phyloP scores from a whole-genome alignment of 2,329 filamentous ascomycete species.

The Pyrenophora seminiperda region DNA sequence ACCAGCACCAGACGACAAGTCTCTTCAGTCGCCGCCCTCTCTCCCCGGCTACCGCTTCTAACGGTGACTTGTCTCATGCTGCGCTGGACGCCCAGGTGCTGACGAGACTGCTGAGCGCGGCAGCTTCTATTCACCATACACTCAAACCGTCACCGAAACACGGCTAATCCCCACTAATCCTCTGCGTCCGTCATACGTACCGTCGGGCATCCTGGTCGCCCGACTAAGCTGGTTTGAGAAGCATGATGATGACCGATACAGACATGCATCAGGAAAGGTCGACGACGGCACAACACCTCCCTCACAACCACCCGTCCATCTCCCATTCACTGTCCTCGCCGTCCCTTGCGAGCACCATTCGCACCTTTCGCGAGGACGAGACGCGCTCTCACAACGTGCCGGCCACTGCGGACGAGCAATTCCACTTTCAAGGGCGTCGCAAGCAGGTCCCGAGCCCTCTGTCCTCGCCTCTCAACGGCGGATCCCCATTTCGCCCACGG shows the following conservation, averaged over 20 bases:
- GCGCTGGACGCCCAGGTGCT: constrained; percentile 16
- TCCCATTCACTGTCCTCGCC: constrained; percentile 18
- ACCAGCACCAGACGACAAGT: constrained; percentile 8
- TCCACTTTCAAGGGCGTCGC: constrained; percentile 20
- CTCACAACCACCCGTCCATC: constrained; percentile 17
- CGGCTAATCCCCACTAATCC: constrained; percentile 15
- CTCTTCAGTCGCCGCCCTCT: constrained; percentile 5
- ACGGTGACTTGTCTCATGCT: constrained; percentile 21
- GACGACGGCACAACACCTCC: constrained; percentile 11
- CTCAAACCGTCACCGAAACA: constrained; percentile 12
- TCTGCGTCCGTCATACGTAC: constrained; percentile 4
- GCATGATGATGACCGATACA: constrained; percentile 34
- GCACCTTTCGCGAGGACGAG: constrained; percentile 37
- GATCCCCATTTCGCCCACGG: constrained; percentile 18
- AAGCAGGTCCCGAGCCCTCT: constrained; percentile 38
- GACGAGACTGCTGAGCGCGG: constrained; percentile 24
- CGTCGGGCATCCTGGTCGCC: constrained; percentile 24
- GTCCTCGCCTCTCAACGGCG: constrained; percentile 22
- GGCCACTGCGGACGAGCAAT: constrained; percentile 26
- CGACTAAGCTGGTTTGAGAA: constrained; percentile 40
- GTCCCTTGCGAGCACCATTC: constrained; percentile 40
- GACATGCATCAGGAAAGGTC: constrained; percentile 37
- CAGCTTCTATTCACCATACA: constrained; percentile 14
- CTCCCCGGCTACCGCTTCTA: constrained; percentile 12
- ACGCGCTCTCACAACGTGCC: constrained; percentile 28